phyloP scores from a whole-genome alignment of 208 protist species.

The Acanthamoeba rhysodes region DNA sequence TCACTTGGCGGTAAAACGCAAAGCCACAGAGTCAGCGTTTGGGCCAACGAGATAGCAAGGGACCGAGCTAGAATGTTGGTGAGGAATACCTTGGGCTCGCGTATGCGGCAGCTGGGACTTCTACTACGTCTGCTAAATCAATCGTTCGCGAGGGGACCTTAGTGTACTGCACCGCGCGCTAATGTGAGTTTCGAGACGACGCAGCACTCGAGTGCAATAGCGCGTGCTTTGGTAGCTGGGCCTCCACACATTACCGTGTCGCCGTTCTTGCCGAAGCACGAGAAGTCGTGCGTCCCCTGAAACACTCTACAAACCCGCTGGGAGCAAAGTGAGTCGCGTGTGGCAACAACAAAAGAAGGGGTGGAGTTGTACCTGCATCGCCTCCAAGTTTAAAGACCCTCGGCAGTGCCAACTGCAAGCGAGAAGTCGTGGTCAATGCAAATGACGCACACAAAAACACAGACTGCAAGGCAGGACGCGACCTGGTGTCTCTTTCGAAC shows the following conservation, averaged over 20 bases:
- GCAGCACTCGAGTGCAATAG: neutral
- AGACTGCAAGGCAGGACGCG: neutral
- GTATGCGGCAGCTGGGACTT: neutral
- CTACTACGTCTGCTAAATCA: neutral
- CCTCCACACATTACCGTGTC: neutral
- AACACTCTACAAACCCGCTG: slow-evolving; percentile 32
- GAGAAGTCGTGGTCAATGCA: neutral
- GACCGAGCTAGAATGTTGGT: no score
- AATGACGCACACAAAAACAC: neutral
- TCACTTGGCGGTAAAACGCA: neutral
- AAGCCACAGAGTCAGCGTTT: no score
- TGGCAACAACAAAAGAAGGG: neutral
- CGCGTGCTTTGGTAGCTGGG: neutral
- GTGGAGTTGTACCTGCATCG: slow-evolving; percentile 24
- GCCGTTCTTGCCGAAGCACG: slow-evolving; percentile 39
- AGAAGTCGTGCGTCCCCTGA: slow-evolving; percentile 63
- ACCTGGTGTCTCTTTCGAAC: slow-evolving; percentile 61
- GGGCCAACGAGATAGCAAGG: no score
- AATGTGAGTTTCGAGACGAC: neutral
- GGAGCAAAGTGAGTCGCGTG: neutral
- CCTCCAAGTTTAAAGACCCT: neutral
- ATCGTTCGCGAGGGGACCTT: slow-evolving; percentile 20
- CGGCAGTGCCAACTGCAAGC: neutral
- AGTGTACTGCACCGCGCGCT: neutral
- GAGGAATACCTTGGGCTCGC: neutral